These are phyloP conservation scores for Gossypium davidsonii DNA, from an alignment of 441 rosid species.

Conservation along the genomic window DNA sequence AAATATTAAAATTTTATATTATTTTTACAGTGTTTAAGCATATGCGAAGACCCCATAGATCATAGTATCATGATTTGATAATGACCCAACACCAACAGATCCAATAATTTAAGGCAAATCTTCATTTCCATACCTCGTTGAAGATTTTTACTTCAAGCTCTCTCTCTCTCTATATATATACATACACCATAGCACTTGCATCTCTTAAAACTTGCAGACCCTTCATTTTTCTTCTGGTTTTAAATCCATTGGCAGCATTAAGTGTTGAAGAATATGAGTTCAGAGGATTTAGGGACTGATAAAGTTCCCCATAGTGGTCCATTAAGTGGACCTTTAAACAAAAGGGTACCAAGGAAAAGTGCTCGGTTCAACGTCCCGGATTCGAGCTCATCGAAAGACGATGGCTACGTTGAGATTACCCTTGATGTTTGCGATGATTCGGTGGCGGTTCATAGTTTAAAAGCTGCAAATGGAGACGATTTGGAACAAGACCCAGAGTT, in stretches of 20 bases:
- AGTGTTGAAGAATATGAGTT: constrained; percentile 6
- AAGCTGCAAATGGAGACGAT: constrained; percentile 23
- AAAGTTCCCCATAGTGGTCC: constrained; percentile 30
- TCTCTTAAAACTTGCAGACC: background rate
- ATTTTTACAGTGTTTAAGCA: no score
- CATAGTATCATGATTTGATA: background rate
- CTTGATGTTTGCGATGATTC: constrained; percentile 34
- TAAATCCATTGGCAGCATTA: background rate
- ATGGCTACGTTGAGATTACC: constrained; percentile 38
- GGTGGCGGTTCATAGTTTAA: constrained; percentile 35
- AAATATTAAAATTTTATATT: background rate
- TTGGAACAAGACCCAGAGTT: constrained; percentile 28
- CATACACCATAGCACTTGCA: background rate
- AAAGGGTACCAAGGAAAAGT: constrained; percentile 19
- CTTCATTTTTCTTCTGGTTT: background rate
- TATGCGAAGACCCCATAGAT: background rate
- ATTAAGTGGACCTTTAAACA: constrained; percentile 35
- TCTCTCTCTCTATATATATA: background rate
- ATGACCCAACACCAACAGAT: background rate
- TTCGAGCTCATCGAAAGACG: constrained; percentile 16
- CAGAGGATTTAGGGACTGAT: constrained; percentile 24
- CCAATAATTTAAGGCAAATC: background rate
- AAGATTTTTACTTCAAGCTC: background rate
- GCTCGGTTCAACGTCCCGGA: constrained; percentile 21
- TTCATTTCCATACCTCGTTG: background rate